Evolutionary conservation across 768 basidiomycete species (phyloP), one percentile per base, ranked within the genome.

Genomic region (Termitomyces sp.): DNA sequence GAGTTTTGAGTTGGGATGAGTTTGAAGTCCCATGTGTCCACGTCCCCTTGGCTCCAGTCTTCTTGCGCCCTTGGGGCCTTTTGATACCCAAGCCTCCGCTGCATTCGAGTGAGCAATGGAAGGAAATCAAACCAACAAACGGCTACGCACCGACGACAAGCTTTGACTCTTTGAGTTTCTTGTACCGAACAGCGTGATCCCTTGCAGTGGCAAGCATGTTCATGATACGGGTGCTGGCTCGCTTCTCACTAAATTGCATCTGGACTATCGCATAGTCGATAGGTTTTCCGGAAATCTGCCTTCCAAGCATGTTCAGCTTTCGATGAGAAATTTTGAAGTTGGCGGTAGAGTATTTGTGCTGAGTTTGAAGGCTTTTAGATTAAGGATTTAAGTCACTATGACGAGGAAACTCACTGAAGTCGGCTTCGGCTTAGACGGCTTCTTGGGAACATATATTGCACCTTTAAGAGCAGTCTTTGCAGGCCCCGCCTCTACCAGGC

Each of bases 41-140:
- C 95, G 84, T 54, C 92, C 96, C 70, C 85, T 87, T 58, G 89
- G 84, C 63, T 97, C 93, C 20, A 93, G 63, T 54, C 87, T 83
- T 59, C 82, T 85, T 40, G 82, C 74, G 24, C 75, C 72, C 40
- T 79, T 82, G 7, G 77, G 76, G 5, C 89, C 94, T 70, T 98
- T 98, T 48, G 84, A 88, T 16, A 97, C 94, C 96, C 94, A 99
- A 22, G 94, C 84, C 71, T 97, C 88, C 46, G 92, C 94, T 97
- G 40, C 52, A 58, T 59, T 41, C 28, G 7, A 30, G 33, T 44
- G 44, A 60, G 40, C 40, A 57, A 56, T 46, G 33, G 16, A n/a
- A 20, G 28, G 53, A 43, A 10, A 18, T 8, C n/a, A 52, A 38
- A 6, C 45, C 24, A 45, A n/a, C 26, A 45, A 46, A 22, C 57